phyloP scores from a whole-genome alignment of 805 yeast species.

The Nakazawaea anatomiae region DNA sequence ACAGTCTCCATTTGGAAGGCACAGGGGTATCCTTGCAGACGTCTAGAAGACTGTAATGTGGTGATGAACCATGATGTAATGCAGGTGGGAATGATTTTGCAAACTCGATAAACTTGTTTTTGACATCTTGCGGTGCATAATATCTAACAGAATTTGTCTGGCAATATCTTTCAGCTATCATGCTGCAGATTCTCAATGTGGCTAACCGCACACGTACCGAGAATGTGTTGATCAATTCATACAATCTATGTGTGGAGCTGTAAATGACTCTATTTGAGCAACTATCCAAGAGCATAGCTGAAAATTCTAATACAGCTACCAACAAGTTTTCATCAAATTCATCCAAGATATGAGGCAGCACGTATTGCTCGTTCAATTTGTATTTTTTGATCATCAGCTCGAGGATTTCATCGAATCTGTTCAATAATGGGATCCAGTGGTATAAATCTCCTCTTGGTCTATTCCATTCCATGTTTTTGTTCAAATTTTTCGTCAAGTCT shows the following conservation, averaged over 20 bases:
- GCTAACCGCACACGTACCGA: conserved; percentile 52
- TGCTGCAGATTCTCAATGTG: conserved; percentile 54
- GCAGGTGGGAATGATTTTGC: conserved; percentile 34
- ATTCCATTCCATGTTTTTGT: conserved; percentile 24
- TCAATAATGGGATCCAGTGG: conserved; percentile 73
- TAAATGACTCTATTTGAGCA: conserved; percentile 65
- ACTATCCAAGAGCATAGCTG: conserved; percentile 58
- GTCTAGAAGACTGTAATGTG: conserved; percentile 19
- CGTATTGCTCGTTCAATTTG: conserved; percentile 37
- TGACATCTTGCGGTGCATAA: conserved; percentile 36
- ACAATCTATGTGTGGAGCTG: conserved; percentile 58
- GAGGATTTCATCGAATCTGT: conserved; percentile 66
- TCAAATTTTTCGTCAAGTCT: conserved; percentile 23
- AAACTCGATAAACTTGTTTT: conserved; percentile 43
- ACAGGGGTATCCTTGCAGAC: conserved; percentile 24
- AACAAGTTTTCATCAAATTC: conserved; percentile 41
- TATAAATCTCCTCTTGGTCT: conserved; percentile 46
- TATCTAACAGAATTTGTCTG: conserved; percentile 36
- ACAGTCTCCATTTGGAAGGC: conserved; percentile 51
- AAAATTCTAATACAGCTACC: conserved; percentile 51
- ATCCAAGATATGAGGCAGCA: conserved; percentile 40
- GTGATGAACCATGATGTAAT: conserved; percentile 5
- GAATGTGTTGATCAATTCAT: conserved; percentile 50
- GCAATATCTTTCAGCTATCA: conserved; percentile 56
- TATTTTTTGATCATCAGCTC: conserved; percentile 51